Percentiles rank a stretch among this genome's conserved stretches.
These are phyloP conservation scores for Solanum dulcamara DNA, from an alignment of 257 asterid species.

Conservation along the genomic window DNA sequence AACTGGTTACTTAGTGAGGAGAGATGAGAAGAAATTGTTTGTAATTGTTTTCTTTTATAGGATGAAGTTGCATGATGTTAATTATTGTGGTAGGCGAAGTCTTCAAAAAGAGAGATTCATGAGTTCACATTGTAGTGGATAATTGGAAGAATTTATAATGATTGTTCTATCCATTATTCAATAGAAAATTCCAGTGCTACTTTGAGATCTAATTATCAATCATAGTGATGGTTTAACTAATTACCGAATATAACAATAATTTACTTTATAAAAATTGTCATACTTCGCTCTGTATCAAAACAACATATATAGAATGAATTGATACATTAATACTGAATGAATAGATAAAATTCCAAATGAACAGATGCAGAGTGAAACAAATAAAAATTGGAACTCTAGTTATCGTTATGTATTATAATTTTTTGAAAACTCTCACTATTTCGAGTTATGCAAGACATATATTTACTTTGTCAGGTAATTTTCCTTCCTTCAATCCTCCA, in stretches of 20 bases:
- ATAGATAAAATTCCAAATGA: too few relatives aligned
- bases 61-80: not conserved
- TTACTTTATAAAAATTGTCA: not conserved
- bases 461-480: too few relatives aligned
- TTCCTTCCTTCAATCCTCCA: not conserved
- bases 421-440: not conserved
- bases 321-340: too few relatives aligned
- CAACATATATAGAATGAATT: too few relatives aligned
- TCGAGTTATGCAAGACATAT: not conserved
- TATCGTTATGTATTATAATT: not conserved
- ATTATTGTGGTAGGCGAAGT: not conserved
- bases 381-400: too few relatives aligned
- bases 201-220: not conserved
- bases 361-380: too few relatives aligned
- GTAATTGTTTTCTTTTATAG: not conserved
- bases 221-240: not conserved
- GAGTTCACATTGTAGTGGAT: not conserved
- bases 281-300: not conserved
- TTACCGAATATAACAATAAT: not conserved
- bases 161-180: not conserved
- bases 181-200: not conserved
- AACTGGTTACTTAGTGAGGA: not conserved
- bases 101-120: not conserved
- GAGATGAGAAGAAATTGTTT: not conserved
- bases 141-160: not conserved